phyloP scores from a whole-genome alignment of 225 moss, liverwort and hornwort genomes.

The Ulota crispa region DNA sequence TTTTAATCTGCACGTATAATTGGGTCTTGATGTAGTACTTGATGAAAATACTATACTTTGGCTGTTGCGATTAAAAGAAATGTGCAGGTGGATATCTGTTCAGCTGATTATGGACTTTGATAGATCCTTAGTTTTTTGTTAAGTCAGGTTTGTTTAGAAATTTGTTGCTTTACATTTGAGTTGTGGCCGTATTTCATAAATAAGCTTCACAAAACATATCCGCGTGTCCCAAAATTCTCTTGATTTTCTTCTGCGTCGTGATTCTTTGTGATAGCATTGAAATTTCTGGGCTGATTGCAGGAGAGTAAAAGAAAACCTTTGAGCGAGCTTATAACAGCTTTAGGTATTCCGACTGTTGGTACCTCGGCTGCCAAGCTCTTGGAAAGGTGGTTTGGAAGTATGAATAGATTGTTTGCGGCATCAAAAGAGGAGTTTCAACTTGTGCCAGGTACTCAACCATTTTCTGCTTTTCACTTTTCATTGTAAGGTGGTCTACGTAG shows the following conservation, averaged over 20 bases:
- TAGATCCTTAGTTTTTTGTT: background rate
- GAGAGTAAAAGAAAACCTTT: conserved; percentile 71
- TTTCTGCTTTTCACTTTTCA: background rate
- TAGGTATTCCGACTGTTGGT: conserved; percentile 88
- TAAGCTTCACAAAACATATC: background rate
- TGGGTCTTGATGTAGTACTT: background rate
- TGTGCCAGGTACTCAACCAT: conserved; percentile 60
- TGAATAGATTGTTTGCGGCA: conserved; percentile 52
- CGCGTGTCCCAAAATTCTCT: background rate
- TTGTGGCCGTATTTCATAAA: background rate
- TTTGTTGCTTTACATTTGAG: background rate
- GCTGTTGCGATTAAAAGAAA: background rate
- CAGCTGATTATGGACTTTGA: background rate
- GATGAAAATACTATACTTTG: background rate
- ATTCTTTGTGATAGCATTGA: conserved; percentile 1
- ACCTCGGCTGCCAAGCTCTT: conserved; percentile 59
- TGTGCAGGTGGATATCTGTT: conserved; percentile 4
- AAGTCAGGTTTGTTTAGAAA: background rate
- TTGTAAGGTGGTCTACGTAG: background rate
- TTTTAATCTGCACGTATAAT: background rate
- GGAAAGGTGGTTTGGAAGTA: conserved; percentile 67
- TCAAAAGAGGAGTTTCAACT: conserved; percentile 46
- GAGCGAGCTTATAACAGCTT: conserved; percentile 64
- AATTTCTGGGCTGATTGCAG: conserved; percentile 36
- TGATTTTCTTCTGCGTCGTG: background rate